Percentiles rank a stretch among this genome's conserved stretches.
Evolutionary conservation across 306 rosid genomes (phyloP).

Genomic region (Senna tora): DNA sequence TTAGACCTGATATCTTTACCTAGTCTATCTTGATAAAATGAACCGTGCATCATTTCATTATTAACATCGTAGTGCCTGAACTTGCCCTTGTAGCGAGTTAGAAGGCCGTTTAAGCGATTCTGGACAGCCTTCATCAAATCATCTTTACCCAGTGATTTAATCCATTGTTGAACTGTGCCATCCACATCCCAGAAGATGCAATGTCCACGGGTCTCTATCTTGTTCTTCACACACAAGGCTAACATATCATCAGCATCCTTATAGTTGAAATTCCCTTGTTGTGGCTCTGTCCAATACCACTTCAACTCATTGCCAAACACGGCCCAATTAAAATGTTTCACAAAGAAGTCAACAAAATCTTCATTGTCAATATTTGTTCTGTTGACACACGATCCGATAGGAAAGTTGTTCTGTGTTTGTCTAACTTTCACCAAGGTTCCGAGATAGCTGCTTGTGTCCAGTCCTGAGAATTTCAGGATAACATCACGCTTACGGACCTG

Average conservation of each 20-base stretch:
- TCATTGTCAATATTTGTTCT: conserved; percentile 89
- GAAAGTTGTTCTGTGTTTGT: conserved; percentile 71
- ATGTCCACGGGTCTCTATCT: conserved; percentile 77
- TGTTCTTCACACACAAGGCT: conserved; percentile 63
- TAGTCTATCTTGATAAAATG: conserved; percentile 73
- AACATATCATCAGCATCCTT: conserved; percentile 84
- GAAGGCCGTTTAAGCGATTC: conserved; percentile 64
- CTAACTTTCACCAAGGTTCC: conserved; percentile 63
- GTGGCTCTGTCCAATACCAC: conserved; percentile 96
- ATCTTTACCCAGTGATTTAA: conserved; percentile 57
- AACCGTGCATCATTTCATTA: conserved; percentile 91
- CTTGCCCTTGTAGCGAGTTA: conserved; percentile 77
- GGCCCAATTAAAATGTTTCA: conserved; percentile 90
- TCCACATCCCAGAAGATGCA: conserved; percentile 97
- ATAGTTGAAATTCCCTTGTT: conserved; percentile 77
- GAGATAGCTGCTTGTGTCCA: conserved; percentile 36
- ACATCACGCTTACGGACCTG: conserved; percentile 90
- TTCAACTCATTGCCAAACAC: conserved; percentile 94
- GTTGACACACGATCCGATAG: conserved; percentile 81
- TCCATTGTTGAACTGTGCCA: conserved; percentile 70
- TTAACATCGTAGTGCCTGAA: conserved; percentile 90
- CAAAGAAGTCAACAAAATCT: conserved; percentile 76
- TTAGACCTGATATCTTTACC: conserved; percentile 75
- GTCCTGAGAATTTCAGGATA: conserved; percentile 71
- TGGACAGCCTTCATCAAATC: conserved; percentile 76